These are phyloP conservation scores for Apium graveolens DNA, from an alignment of 129 eudicot species.

Conservation along the genomic window DNA sequence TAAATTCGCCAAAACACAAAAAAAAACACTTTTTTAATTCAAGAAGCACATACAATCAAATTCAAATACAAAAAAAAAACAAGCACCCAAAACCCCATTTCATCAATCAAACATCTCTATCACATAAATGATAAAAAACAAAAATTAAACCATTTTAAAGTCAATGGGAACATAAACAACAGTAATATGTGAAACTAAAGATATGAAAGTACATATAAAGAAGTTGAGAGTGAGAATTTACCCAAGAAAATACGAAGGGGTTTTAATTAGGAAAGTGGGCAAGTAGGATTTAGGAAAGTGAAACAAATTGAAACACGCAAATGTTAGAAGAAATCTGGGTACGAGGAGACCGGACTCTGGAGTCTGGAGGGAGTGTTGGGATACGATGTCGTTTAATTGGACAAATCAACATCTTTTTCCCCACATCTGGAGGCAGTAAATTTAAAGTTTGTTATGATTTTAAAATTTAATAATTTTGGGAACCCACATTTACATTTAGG, in stretches of 20 bases:
- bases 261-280: background rate
- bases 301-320: background rate
- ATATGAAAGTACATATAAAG: background rate
- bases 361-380: background rate
- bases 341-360: background rate
- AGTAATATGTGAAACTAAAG: background rate
- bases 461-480: too few species aligned
- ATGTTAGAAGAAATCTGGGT: background rate
- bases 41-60: background rate
- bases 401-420: too few species aligned
- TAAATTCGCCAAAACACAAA: background rate
- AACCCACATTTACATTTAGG: too few species aligned
- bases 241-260: background rate
- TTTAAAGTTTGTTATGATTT: too few species aligned
- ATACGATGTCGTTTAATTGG: background rate
- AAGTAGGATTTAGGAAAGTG: background rate
- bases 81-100: background rate
- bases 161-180: background rate
- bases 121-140: background rate
- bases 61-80: background rate
- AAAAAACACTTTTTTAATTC: background rate
- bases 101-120: background rate
- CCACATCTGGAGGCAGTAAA: too few species aligned
- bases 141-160: background rate
- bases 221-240: background rate